Conservation (phyloP, 2,329 filamentous ascomycete genomes). For the Aspergillus versicolor region DNA sequence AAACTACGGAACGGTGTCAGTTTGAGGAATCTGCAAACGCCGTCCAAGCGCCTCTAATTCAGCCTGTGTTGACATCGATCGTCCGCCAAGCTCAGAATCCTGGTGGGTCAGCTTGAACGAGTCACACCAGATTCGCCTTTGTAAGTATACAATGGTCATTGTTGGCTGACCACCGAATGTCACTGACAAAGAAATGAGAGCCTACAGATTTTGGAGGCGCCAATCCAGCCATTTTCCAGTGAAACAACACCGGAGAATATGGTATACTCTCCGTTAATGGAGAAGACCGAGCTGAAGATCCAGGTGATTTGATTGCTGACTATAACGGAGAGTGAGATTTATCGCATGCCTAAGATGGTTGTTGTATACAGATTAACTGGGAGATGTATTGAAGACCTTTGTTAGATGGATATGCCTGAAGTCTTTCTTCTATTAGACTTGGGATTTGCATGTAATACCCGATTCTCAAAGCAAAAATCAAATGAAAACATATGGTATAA, state of each 20-base stretch:
- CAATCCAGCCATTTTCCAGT: background rate
- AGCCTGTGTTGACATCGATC: no score
- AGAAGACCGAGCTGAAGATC: background rate
- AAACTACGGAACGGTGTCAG: no score
- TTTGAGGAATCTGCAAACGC: no score
- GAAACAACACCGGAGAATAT: background rate
- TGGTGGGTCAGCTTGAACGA: no score
- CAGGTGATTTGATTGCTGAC: background rate
- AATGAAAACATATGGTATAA: constrained; percentile 13
- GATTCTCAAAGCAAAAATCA: background rate
- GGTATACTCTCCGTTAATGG: background rate
- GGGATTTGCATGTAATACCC: background rate
- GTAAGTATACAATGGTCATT: no score
- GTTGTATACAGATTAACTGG: background rate
- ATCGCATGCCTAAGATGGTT: background rate
- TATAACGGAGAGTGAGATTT: background rate
- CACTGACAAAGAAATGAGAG: background rate
- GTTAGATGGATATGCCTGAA: background rate
- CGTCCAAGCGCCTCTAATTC: no score
- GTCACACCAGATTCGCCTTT: no score
- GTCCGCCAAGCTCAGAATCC: no score
- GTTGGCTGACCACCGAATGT: background rate
- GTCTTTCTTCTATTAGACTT: background rate
- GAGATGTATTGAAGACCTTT: background rate
- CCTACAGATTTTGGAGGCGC: background rate